Evolutionary conservation across 257 asterid species (phyloP), one percentile per base, ranked within the genome.

Genomic region (Plantago elongata): DNA sequence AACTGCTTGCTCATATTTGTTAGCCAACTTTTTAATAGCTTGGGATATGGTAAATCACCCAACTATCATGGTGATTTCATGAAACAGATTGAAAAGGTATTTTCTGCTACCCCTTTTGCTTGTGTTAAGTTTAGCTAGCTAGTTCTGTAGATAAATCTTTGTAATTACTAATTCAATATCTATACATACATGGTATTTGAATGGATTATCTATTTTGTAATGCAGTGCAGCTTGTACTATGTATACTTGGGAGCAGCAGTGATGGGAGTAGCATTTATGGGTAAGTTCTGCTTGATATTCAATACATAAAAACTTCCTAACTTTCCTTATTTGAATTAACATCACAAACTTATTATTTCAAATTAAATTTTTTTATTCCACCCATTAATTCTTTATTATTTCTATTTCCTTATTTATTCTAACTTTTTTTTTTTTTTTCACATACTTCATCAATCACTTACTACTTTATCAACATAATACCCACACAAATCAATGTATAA

Each of bases 221-320:
- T 52, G 64, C 95, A 87, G 96, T 84, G 96, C 80, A 87, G 95
- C 65, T 78, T 90, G 46, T 83, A 79, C 83, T 90, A 80, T 69
- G 92, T 90, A 17, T 85, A 84, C 76, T 67, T 90, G 87, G 97
- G 95, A 57, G 42, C 81, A 17, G 85, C 84, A 49, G 95, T 87
- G 72, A 87, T 76, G 85, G 87, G 71, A 47, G 82, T 80, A 51
- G 97, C 92, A 54, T 90, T 90, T 69, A 73, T 90, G 97, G 97
- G 95, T 89, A 83, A 63, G 72, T 77, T 55, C 54, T 40, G 6
- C 47, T 45, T 30, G 54, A 22, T 8, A 11, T 34, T 12, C 27
- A 22, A 22, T 22, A 22, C n/a, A n/a, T n/a, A n/a, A n/a, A n/a
- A n/a, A n/a, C n/a, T n/a, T n/a, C n/a, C n/a, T n/a, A n/a, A n/a